Evolutionary conservation across 768 basidiomycete species (phyloP), one percentile per base, ranked within the genome.

Genomic region (Lentinula guzmanii): DNA sequence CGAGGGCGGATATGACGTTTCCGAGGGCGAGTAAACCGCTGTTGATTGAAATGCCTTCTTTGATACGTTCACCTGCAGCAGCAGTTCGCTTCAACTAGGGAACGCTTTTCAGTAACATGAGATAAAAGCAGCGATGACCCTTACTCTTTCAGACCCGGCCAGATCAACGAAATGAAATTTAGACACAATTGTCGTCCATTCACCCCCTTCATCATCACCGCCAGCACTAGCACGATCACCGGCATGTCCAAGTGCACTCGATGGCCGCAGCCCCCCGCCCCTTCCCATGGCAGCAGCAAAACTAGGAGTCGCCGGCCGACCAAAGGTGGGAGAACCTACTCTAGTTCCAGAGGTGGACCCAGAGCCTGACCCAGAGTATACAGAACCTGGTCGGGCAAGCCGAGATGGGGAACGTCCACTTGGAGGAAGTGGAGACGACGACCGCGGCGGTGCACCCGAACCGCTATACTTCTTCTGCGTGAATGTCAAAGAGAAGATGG

Each of bases 111-210:
- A 48, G 31, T 34, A 15, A 34, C 16, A 15, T 3, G 13, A 28
- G 43, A 59, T 6, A 34, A 50, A 50, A 16, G 21, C 16, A 46
- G 46, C 7, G 24, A 35, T 34, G 51, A 52, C 1, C 76, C 88
- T 71, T 72, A 94, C 91, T 67, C 97, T 79, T 78, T 99, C 97
- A 43, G 93, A 95, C 42, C 97, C 97, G 31, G 97, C 97, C 69
- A 99, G 75, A 76, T 99, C 97, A 31, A 99, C 97, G 66, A 98
- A 98, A 74, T 99, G 95, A 76, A 98, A 98, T 71, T 99, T 99
- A 51, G 93, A 95, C 41, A 90, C 86, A 45, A 95, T 84, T 0
- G 93, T 95, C 13, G 89, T 80, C 93, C 94, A 97, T 63, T 94
- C 92, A 2, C 91, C 90, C 3, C 75, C 64, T 10, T 87, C 89